Evolutionary conservation across 1,284 basidiomycete species (phyloP).

Genomic region (Rhodotorula sp.): DNA sequence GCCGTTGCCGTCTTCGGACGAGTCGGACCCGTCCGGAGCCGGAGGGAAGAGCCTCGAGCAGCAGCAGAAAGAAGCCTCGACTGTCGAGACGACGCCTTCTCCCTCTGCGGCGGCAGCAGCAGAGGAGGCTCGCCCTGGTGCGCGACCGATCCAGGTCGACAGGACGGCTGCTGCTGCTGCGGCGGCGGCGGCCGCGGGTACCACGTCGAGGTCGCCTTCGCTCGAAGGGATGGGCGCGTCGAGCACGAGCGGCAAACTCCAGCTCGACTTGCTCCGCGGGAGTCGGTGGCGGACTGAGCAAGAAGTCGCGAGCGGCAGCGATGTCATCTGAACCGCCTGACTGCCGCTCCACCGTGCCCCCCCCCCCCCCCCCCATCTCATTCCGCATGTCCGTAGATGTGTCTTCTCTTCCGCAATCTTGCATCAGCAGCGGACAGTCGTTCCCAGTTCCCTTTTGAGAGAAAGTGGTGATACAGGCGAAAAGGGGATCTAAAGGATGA

Average conservation of each 20-base stretch:
- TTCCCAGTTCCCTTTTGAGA: no score
- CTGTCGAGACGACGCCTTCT: no score
- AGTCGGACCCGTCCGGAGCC: background rate
- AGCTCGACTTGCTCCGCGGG: constrained; percentile 31
- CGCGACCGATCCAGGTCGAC: background rate
- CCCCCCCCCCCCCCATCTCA: no score
- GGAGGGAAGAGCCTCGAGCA: no score
- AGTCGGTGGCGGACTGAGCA: constrained; percentile 35
- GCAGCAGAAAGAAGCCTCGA: no score
- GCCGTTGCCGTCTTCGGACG: constrained; percentile 10
- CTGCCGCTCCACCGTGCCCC: no score
- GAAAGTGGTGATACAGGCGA: background rate
- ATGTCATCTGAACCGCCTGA: constrained; percentile 18
- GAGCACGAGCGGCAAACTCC: constrained; percentile 24
- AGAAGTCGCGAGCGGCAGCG: constrained; percentile 39
- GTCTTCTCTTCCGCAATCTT: no score
- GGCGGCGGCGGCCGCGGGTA: background rate
- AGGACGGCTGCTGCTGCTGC: no score
- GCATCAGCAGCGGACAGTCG: no score
- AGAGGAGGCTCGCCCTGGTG: background rate
- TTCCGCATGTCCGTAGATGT: no score
- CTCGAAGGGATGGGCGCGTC: constrained; percentile 13
- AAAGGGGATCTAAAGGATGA: background rate
- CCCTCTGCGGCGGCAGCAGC: background rate
- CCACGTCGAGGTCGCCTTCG: background rate